These are phyloP conservation scores for Delitschia confertaspora DNA, from an alignment of 495 filamentous ascomycete species.

Conservation along the genomic window DNA sequence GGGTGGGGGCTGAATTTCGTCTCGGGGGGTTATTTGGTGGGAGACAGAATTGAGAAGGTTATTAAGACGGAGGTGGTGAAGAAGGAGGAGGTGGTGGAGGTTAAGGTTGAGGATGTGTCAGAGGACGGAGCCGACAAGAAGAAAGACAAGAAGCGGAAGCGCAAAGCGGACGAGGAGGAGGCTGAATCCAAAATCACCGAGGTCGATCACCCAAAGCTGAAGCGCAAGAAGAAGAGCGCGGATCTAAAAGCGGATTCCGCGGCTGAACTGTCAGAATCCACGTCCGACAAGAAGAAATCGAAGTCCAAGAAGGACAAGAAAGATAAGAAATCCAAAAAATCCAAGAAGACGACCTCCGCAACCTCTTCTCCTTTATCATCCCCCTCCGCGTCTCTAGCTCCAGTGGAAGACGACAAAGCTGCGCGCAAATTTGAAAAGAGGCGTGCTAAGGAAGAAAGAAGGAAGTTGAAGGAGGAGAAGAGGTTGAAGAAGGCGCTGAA, in stretches of 20 bases:
- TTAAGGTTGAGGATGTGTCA: constrained; percentile 18
- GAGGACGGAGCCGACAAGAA: constrained; percentile 24
- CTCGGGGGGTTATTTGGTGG: constrained; percentile 65
- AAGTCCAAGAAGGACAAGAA: constrained; percentile 44
- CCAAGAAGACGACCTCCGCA: not conserved
- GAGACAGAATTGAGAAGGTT: constrained; percentile 46
- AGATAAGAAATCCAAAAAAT: constrained; percentile 34
- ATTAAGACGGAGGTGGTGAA: not conserved
- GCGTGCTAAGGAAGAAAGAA: constrained; percentile 20
- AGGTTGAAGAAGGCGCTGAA: constrained; percentile 37
- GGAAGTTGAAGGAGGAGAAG: constrained; percentile 27
- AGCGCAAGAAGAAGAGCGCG: constrained; percentile 33
- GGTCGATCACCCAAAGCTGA: constrained; percentile 24
- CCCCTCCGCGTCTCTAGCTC: not conserved
- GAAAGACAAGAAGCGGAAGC: constrained; percentile 24
- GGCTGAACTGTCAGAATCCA: constrained; percentile 32
- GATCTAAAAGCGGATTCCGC: constrained; percentile 30
- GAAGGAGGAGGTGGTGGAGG: not conserved
- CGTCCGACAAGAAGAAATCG: constrained; percentile 2
- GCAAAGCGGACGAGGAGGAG: constrained; percentile 5
- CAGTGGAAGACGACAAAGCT: constrained; percentile 19
- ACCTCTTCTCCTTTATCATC: not conserved
- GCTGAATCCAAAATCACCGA: not conserved
- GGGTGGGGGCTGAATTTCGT: constrained; percentile 75
- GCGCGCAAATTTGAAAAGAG: constrained; percentile 26